phyloP scores from a whole-genome alignment of 257 asterid genomes.

The Nicotiana undulata region DNA sequence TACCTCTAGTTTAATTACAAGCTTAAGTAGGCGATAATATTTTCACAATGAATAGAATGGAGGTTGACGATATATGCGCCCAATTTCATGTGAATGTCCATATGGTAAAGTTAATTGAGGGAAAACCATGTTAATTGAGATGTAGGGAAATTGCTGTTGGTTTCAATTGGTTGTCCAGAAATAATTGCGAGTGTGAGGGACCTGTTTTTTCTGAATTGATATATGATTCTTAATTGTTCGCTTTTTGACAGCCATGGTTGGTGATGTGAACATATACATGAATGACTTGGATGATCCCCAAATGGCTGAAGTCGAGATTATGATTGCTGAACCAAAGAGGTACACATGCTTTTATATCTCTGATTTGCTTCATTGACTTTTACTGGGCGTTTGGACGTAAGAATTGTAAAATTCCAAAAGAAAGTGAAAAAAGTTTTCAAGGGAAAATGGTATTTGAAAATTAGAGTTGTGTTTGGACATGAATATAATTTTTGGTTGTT shows the following conservation, averaged over 20 bases:
- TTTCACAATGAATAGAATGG: background rate
- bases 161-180: background rate
- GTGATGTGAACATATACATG: constrained; percentile 87
- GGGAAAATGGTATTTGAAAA: no score
- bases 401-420: no score
- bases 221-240: background rate
- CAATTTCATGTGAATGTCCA: background rate
- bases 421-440: no score
- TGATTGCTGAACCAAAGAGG: constrained; percentile 87
- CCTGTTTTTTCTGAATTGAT: background rate
- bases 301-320: constrained; percentile 80
- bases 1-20: background rate
- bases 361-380: background rate
- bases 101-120: background rate
- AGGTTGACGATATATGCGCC: background rate
- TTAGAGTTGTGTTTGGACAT: no score
- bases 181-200: background rate
- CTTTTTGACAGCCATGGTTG: constrained; percentile 71
- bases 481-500: no score
- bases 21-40: background rate
- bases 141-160: background rate
- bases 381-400: no score
- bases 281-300: constrained; percentile 76
- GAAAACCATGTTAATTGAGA: background rate
- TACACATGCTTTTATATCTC: constrained; percentile 16